phyloP scores from a whole-genome alignment of 345 rosid genomes.

The Triadica sebifera region DNA sequence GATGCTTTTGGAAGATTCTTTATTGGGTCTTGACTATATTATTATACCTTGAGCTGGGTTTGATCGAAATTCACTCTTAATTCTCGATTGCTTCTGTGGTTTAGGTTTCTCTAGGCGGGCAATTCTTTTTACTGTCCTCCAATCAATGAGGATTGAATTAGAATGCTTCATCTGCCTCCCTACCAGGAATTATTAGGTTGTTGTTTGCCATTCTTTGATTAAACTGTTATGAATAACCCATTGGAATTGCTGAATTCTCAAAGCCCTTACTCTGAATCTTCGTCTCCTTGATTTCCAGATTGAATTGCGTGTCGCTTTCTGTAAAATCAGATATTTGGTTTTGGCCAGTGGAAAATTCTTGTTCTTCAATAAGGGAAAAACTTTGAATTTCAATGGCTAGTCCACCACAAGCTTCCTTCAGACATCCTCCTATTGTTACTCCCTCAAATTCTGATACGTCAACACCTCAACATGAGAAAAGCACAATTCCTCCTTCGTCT shows the following conservation, averaged over 20 bases:
- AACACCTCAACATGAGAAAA: constrained; percentile 40
- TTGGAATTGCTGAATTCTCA: constrained; percentile 21
- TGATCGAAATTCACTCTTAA: constrained; percentile 29
- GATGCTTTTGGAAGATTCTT: constrained; percentile 23
- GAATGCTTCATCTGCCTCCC: neutral
- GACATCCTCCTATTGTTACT: constrained; percentile 40
- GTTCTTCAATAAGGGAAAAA: constrained; percentile 13
- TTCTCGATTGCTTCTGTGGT: constrained; percentile 22
- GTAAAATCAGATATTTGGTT: constrained; percentile 22
- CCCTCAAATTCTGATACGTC: constrained; percentile 45
- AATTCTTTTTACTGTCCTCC: neutral
- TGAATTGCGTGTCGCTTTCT: constrained; percentile 8
- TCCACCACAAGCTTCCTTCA: constrained; percentile 47
- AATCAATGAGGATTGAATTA: neutral
- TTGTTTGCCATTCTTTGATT: constrained; percentile 1
- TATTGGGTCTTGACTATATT: constrained; percentile 19
- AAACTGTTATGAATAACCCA: neutral
- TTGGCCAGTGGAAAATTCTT: constrained; percentile 12
- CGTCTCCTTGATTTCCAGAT: constrained; percentile 18
- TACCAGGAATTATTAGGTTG: neutral
- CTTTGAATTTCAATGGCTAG: constrained; percentile 57
- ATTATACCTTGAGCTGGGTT: constrained; percentile 33
- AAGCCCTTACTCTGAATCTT: neutral
- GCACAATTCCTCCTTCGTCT: constrained; percentile 46
- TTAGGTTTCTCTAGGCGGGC: neutral